Percentiles rank a stretch among this genome's conserved stretches.
Evolutionary conservation across 768 basidiomycete genomes (phyloP).

Genomic region (Neoboletus subvelutipes): DNA sequence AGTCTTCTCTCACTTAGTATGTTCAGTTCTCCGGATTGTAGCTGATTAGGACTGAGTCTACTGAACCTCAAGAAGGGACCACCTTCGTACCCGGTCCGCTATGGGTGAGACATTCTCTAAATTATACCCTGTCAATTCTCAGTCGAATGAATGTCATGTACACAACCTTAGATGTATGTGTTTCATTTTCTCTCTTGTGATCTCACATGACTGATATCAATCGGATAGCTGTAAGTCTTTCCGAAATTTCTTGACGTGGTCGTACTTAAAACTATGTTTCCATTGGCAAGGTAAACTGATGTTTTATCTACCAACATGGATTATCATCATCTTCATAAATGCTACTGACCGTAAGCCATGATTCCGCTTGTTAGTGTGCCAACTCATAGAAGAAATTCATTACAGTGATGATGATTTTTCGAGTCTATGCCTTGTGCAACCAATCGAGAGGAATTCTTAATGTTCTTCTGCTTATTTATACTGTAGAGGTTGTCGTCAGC

Average conservation of each 20-base stretch:
- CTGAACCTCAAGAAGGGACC: not conserved
- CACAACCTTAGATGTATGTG: conserved; percentile 7
- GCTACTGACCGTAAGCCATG: conserved; percentile 2
- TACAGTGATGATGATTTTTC: conserved; percentile 10
- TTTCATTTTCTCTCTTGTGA: not conserved
- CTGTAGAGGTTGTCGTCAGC: no score
- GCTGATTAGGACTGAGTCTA: not conserved
- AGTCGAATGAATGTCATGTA: not conserved
- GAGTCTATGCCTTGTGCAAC: not conserved
- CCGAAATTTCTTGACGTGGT: no score
- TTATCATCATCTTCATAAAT: not conserved
- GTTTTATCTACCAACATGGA: not conserved
- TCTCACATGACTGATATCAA: not conserved
- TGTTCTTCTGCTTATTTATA: conserved; percentile 1
- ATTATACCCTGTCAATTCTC: not conserved
- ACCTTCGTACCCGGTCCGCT: conserved; percentile 7
- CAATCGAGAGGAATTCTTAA: not conserved
- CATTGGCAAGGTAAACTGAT: not conserved
- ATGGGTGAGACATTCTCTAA: not conserved
- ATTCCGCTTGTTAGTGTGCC: no score
- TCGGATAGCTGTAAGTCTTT: not conserved
- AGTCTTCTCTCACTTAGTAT: not conserved
- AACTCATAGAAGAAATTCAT: not conserved
- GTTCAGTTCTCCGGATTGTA: not conserved
- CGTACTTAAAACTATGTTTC: not conserved